Base-by-base conservation (phyloP, 257 asterid species). In the Nicotiana undulata region DNA sequence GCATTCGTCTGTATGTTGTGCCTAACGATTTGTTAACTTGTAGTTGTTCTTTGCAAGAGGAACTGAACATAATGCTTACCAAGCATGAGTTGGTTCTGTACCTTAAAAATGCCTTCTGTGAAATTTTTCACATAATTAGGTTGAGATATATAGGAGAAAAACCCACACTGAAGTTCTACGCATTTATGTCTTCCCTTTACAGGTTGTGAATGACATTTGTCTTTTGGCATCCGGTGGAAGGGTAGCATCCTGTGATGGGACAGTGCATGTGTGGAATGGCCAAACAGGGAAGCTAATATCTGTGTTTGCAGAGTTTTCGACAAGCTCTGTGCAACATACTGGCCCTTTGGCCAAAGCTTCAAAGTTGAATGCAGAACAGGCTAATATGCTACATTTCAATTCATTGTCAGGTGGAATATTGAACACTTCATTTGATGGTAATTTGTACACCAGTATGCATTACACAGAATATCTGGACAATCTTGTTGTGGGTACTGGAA, bases 191-290 rank as follows among this genome's bases (percentile, higher is more conserved):
- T 77, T 83, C 55, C 40, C 75, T 82, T 83, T 68, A 82, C 89
- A 96, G 99, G 97, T 90, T 52, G 97, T 96, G 66, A 96, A 96
- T 81, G 98, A 94, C 86, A 90, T 96, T 64, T 85, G 92, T 81
- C 87, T 88, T 75, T 85, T 94, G 85, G 88, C 93, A 26, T 90
- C 97, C 88, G 86, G 94, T 63, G 97, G 97, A 76, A 88, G 93
- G 83, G 96, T 96, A 83, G 99, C 98, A 85, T 96, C 99, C 70
- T 96, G 98, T 90, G 99, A 96, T 86, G 99, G 99, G 82, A 92
- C 97, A 29, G 91, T 96, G 58, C 98, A 96, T 79, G 80, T 96
- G 82, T 96, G 99, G 99, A 92, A 96, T 84, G 96, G 96, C 79
- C 97, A 96, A 85, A 91, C 90, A 0, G 99, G 98, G 81, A 91